These are phyloP conservation scores for Aegle marmelos DNA, from an alignment of 345 rosid genomes.

Conservation along the genomic window DNA sequence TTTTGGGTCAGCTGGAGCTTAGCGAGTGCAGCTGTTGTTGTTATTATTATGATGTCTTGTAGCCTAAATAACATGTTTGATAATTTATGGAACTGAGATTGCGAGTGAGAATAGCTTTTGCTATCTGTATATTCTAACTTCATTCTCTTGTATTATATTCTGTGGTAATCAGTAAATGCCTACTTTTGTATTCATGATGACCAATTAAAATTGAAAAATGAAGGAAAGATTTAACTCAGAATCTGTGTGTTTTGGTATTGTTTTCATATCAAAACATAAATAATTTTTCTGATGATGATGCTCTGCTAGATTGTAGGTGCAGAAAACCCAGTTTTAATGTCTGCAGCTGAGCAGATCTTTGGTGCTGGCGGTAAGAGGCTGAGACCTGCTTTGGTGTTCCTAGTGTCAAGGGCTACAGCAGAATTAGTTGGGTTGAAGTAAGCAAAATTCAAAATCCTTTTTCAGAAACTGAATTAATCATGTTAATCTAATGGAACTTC, in stretches of 20 bases:
- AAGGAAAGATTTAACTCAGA: background rate
- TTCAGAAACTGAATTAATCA: background rate
- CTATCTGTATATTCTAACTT: background rate
- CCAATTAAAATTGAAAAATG: background rate
- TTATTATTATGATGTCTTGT: background rate
- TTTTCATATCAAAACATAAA: background rate
- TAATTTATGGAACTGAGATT: background rate
- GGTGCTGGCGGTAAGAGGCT: conserved; percentile 98
- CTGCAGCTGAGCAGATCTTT: conserved; percentile 96
- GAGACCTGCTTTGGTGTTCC: conserved; percentile 94
- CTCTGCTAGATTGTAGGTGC: conserved; percentile 88
- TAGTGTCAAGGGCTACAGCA: conserved; percentile 91
- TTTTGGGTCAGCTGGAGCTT: background rate
- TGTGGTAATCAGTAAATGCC: background rate
- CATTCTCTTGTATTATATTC: background rate
- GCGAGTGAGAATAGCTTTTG: background rate
- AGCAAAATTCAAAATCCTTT: conserved; percentile 20
- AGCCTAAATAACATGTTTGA: background rate
- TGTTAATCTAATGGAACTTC: background rate
- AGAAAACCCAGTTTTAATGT: conserved; percentile 89
- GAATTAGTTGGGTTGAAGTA: conserved; percentile 73
- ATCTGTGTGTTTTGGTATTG: background rate
- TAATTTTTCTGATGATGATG: conserved; percentile 29
- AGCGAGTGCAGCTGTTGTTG: background rate
- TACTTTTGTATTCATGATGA: background rate